Conservation (phyloP, 1,284 basidiomycete genomes). For the Rhodotorula sp. region DNA sequence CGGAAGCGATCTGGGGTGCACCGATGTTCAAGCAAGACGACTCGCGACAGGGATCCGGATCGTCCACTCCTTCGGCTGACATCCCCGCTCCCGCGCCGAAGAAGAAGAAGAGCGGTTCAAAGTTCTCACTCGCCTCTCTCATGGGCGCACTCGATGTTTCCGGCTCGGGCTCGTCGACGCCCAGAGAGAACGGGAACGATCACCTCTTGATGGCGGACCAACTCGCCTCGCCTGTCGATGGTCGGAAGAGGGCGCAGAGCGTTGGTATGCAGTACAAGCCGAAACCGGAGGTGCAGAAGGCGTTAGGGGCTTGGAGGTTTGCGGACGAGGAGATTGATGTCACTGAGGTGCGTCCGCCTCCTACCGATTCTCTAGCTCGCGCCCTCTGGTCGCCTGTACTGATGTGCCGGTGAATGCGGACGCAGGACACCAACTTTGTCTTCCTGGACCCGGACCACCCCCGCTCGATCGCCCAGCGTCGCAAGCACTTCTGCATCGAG, state of each 20-base stretch:
- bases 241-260: slow-evolving; percentile 3
- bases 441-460: slow-evolving; percentile 48
- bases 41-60: background rate
- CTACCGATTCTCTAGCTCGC: background rate
- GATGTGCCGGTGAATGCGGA: background rate
- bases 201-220: slow-evolving; percentile 47
- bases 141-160: slow-evolving; percentile 15
- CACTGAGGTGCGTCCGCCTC: slow-evolving; percentile 44
- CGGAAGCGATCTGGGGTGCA: background rate
- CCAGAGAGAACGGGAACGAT: slow-evolving; percentile 35
- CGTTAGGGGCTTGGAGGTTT: slow-evolving; percentile 51
- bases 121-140: slow-evolving; percentile 24
- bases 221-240: slow-evolving; percentile 15
- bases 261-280: slow-evolving; percentile 4
- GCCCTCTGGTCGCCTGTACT: background rate
- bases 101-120: slow-evolving; percentile 19
- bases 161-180: slow-evolving; percentile 7
- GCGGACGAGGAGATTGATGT: slow-evolving; percentile 49
- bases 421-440: slow-evolving; percentile 51
- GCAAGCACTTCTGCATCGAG: slow-evolving; percentile 48
- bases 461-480: slow-evolving; percentile 46
- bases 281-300: background rate
- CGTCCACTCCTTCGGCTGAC: background rate
- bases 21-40: background rate
- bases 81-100: slow-evolving; percentile 1